Evolutionary conservation across 2,329 filamentous ascomycete species (phyloP), one percentile per base, ranked within the genome.

Genomic region (Colletotrichum cuscutae): DNA sequence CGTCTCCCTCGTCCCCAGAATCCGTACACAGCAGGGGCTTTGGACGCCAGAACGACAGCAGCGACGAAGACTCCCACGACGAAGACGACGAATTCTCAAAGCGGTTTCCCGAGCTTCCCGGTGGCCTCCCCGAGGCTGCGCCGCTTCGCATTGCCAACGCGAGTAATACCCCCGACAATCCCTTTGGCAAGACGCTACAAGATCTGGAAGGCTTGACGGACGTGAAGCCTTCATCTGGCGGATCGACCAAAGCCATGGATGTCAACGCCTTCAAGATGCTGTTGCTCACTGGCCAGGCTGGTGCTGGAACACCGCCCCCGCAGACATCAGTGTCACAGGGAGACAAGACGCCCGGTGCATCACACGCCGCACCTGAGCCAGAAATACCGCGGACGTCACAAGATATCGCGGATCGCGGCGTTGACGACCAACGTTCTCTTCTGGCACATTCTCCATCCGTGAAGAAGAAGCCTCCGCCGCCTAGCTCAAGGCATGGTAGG

Each of bases 241-340:
- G 59, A 13, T 75, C 79, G 2, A 76, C 76, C 22, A 86, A 83
- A 76, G 83, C 90, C 0, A 82, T 96, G 75, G 93, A 97, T 78
- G 94, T 96, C 1, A 91, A 94, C 78, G 91, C 93, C 8, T 97
- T 97, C 83, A 92, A 91, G 78, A 88, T 92, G 72, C 83, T 97
- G 73, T 86, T 97, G 60, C 86, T 97, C 83, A 97, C 93, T 0
- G 94, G 94, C 24, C 89, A 91, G 77, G 80, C 89, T 76, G 60
- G 72, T 57, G 74, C 77, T 74, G 70, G 79, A 61, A 72, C 62
- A 19, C 77, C 69, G 60, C 64, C 79, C 35, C 64, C 72, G 35
- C 68, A 73, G 70, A 76, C 74, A 65, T 75, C 77, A 59, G 79
- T 71, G 65, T 74, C 77, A 63, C 80, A 84, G 75, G 87, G 84